Evolutionary conservation across 1,284 basidiomycete genomes (phyloP).

Genomic region (Austropuccinia psidii): DNA sequence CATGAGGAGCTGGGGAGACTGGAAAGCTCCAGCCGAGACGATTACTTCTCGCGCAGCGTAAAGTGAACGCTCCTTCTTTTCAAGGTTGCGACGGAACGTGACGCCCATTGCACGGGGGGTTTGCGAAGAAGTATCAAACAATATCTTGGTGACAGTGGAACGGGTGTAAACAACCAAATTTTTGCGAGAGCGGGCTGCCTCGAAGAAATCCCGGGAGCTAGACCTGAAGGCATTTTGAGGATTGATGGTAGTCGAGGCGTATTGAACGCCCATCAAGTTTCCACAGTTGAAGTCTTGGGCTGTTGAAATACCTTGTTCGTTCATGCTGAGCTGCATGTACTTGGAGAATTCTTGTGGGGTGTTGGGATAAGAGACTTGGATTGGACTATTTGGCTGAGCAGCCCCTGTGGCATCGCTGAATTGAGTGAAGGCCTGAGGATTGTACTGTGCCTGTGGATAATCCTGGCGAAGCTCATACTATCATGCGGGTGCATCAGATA

Average conservation of each 20-base stretch:
- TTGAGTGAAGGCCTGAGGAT: background rate
- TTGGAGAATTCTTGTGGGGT: constrained; percentile 25
- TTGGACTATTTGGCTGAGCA: constrained; percentile 40
- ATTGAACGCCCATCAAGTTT: constrained; percentile 14
- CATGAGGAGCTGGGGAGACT: constrained; percentile 44
- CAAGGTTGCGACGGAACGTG: background rate
- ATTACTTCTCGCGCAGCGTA: constrained; percentile 42
- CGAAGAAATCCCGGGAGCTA: constrained; percentile 1
- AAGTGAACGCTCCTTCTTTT: too few relatives aligned
- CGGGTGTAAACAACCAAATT: constrained; percentile 17
- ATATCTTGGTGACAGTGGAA: constrained; percentile 1
- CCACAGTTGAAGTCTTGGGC: constrained; percentile 21
- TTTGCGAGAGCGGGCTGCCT: background rate
- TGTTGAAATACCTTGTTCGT: constrained; percentile 42
- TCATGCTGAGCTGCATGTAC: constrained; percentile 41
- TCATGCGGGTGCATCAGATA: too few relatives aligned
- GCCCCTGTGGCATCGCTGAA: too few relatives aligned
- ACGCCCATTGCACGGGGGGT: constrained; percentile 14
- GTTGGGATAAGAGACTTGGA: constrained; percentile 44
- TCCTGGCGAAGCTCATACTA: constrained; percentile 24
- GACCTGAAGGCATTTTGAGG: constrained; percentile 1
- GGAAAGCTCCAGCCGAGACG: constrained; percentile 44
- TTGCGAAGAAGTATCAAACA: constrained; percentile 2
- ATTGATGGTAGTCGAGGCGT: constrained; percentile 18
- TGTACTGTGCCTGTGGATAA: background rate